These are phyloP conservation scores for Chaetomium strumarium DNA, from an alignment of 2,329 filamentous ascomycete genomes.

Conservation along the genomic window DNA sequence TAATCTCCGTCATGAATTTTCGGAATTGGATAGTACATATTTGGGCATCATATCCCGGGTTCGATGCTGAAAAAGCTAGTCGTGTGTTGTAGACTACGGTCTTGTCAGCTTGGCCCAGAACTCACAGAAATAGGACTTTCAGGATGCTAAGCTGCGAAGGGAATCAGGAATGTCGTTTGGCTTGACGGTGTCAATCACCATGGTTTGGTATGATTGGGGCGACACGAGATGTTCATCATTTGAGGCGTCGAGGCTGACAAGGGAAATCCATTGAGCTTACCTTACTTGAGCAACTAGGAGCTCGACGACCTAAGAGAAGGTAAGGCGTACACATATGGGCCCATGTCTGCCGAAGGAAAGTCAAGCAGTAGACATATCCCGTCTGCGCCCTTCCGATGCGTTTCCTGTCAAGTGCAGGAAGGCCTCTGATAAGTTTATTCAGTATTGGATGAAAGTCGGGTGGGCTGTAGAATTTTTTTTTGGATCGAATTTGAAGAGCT, in stretches of 20 bases:
- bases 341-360: neutral
- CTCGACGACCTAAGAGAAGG: too few relatives aligned
- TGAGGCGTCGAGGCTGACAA: neutral
- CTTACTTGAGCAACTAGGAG: slow-evolving; percentile 1
- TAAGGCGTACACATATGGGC: neutral
- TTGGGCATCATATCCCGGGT: slow-evolving; percentile 35
- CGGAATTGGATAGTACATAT: slow-evolving; percentile 41
- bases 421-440: slow-evolving; percentile 1
- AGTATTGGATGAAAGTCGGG: too few relatives aligned
- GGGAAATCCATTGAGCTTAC: slow-evolving; percentile 17
- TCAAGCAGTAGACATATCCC: neutral
- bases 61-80: neutral
- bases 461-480: neutral
- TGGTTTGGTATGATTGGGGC: slow-evolving; percentile 51
- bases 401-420: slow-evolving; percentile 15
- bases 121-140: neutral
- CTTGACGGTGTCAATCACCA: slow-evolving; percentile 52
- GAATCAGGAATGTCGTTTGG: slow-evolving; percentile 44
- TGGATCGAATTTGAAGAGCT: neutral
- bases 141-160: neutral
- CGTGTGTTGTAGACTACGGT: slow-evolving; percentile 12
- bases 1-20: slow-evolving; percentile 29
- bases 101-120: slow-evolving; percentile 13
- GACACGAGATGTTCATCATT: slow-evolving; percentile 52
- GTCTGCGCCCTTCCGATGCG: slow-evolving; percentile 1